A percentile compares a stretch with the other conserved stretches of the same genome.
Evolutionary conservation across 176 grass and related monocot species (phyloP).

Genomic region (Poa pratensis): DNA sequence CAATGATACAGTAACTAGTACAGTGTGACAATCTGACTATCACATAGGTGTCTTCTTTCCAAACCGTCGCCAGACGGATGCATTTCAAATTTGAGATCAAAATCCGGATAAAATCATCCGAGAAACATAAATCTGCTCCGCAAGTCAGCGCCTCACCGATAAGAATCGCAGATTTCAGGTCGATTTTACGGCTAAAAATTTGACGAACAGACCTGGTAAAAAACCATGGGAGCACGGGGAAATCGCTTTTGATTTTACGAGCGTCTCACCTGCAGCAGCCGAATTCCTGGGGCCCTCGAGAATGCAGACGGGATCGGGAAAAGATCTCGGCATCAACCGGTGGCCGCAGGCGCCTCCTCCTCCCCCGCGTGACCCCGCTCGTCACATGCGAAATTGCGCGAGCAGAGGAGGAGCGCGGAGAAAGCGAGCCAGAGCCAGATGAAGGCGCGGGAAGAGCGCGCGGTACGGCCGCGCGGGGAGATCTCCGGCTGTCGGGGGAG

Average conservation of each 20-base stretch:
- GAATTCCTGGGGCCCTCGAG: constrained; percentile 17
- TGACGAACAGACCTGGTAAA: neutral
- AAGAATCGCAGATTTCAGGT: neutral
- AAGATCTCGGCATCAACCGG: constrained; percentile 33
- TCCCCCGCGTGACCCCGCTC: neutral
- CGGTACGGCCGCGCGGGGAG: neutral
- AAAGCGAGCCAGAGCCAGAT: neutral
- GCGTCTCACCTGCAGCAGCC: constrained; percentile 40
- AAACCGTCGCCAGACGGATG: neutral
- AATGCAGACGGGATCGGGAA: neutral
- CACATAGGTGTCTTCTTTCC: neutral
- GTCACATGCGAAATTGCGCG: constrained; percentile 58
- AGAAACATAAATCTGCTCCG: constrained; percentile 4
- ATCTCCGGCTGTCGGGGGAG: neutral
- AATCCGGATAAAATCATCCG: neutral
- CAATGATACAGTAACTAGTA: neutral
- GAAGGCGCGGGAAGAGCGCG: neutral
- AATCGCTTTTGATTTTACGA: neutral
- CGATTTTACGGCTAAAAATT: neutral
- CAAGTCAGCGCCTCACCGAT: neutral
- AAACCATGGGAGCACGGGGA: neutral
- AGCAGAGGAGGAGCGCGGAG: neutral
- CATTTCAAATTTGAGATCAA: constrained; percentile 24
- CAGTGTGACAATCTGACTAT: neutral
- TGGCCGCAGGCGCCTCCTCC: constrained; percentile 11